Evolutionary conservation across 306 rosid species (phyloP), one percentile per base, ranked within the genome.

Genomic region (Prunus salicina): DNA sequence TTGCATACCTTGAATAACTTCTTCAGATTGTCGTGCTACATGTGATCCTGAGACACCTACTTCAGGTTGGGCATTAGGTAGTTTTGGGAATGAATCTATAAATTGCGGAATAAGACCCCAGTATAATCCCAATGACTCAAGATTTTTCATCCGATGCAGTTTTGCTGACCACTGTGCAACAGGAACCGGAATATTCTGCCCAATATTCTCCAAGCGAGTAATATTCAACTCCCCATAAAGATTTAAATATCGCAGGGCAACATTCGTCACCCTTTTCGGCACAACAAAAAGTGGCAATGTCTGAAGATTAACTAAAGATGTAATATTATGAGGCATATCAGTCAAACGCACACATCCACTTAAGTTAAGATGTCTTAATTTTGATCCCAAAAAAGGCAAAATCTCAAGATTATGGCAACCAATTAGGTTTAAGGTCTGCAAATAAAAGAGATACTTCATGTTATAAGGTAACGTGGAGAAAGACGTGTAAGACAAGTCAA

Each of bases 361-460:
- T 12, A 38, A 2, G 43, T 41, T 25, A 3, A 78, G 73, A 65
- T 78, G 72, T 53, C 67, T 72, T 34, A 64, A 49, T 1, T 70
- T 16, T 5, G n/a, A n/a, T n/a, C n/a, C n/a, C n/a, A 64, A 50
- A 41, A 5, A 2, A 0, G 47, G 57, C 61, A 78, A 49, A 3
- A 0, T 3, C 9, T 14, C 4, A 49, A 78, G 71, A 3, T 6
- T 11, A 0, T 0, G 0, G 24, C 78, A 76, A 0, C 0, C 0
- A 5, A 0, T 0, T 25, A 82, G n/a, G 25, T 71, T 82, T 12
- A 73, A 2, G n/a, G 76, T 78, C 19, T 82, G 76, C n/a, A 81
- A 72, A 30, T 5, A 22, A 12, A 8, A 22, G 9, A 82, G 32
- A 4, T 69, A 30, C 4, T 2, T 2, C 13, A 47, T 30, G 27